Evolutionary conservation across 2,329 filamentous ascomycete genomes (phyloP), one percentile per base, ranked within the genome.

Genomic region (Fusarium torulosum): DNA sequence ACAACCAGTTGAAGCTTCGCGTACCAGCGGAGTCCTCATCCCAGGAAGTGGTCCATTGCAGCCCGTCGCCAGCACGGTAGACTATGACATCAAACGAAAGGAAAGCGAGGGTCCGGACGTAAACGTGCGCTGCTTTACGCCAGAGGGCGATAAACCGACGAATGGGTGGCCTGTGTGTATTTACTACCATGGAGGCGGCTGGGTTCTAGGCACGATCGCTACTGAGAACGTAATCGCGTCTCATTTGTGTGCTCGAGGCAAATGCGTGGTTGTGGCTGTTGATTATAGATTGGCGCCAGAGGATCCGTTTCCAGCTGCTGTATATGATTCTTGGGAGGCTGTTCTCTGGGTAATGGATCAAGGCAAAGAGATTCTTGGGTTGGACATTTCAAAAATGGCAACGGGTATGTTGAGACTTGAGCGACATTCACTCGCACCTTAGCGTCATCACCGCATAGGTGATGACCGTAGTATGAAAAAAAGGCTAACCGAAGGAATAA

Each of bases 211-310:
- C 0, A 63, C 59, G 5, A 64, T 63, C 21, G 52, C 45, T 1
- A 63, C 60, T 2, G 60, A 63, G 20, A 63, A 63, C 7, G 45
- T 64, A 0, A 63, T 63, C 11, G 60, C 60, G 8, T 63, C 59
- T 1, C 45, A 63, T 53, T 25, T 63, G 0, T 63, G 59, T 2
- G 35, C 53, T 4, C 54, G 52, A 4, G 52, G 41, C 0, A 52
- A 21, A 33, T 59, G 45, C 5, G 60, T 64, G 3, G 59, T 63
- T 20, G 45, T 63, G 15, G 25, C 40, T 6, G 59, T 63, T 1
- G 53, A 63, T 17, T 63, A 64, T 10, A 51, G 60, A 1, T 7
- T 63, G 1, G 52, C 52, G 1, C 59, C 52, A 1, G 60, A 63
- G 20, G 11, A 43, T 0, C 59, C 59, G 1, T 63, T 58, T 2